Conservation (phyloP, 176 grass and related monocot genomes). For the Aegilops tauschii region DNA sequence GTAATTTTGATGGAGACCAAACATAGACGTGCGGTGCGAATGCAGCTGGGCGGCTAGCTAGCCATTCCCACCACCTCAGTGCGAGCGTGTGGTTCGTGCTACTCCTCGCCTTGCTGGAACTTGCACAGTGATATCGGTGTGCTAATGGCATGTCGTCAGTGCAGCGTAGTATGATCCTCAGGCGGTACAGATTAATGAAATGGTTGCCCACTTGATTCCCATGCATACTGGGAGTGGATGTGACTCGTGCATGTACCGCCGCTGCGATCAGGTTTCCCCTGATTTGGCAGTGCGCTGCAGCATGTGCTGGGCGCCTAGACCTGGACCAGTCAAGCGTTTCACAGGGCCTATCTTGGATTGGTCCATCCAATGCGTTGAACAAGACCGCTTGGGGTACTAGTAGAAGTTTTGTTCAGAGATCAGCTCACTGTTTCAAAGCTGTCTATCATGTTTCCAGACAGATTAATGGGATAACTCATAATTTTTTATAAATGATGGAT, state of each 20-base stretch:
- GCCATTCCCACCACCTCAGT: background rate
- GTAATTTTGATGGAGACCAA: background rate
- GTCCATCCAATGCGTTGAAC: background rate
- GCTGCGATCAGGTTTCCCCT: background rate
- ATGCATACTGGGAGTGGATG: background rate
- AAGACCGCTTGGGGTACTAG: too few species aligned
- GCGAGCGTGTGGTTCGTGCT: background rate
- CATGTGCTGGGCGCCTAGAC: background rate
- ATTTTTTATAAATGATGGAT: too few species aligned
- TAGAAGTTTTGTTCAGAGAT: too few species aligned
- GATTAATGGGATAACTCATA: too few species aligned
- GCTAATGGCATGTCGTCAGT: background rate
- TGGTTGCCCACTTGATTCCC: background rate
- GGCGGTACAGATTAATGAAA: background rate
- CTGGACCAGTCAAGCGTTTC: conserved; percentile 2
- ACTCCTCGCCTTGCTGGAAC: too few species aligned
- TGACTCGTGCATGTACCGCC: background rate
- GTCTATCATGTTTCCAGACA: too few species aligned
- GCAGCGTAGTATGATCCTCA: background rate
- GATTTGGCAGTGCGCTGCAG: background rate
- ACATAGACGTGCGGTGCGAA: background rate
- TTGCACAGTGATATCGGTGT: background rate
- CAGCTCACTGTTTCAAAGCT: too few species aligned
- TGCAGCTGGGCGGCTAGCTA: too few species aligned
- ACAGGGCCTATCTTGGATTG: background rate